phyloP scores from a whole-genome alignment of 2,329 filamentous ascomycete species.

The Nothophaeocryptopus gaeumannii region DNA sequence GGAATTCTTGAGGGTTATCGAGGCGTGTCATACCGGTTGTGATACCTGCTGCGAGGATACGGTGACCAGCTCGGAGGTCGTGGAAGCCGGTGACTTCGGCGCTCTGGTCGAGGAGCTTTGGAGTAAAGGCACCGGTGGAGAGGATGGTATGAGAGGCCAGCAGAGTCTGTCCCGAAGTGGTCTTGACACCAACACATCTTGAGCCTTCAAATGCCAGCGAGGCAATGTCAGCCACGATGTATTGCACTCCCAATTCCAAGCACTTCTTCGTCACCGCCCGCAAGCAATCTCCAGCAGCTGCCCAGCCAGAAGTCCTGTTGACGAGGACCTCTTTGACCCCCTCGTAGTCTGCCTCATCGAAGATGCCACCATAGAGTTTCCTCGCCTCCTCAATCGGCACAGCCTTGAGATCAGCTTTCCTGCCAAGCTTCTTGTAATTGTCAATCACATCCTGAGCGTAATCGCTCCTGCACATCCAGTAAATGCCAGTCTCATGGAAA shows the following conservation, averaged over 20 bases:
- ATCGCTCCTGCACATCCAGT: constrained; percentile 47
- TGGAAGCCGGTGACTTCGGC: constrained; percentile 46
- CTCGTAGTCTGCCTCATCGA: constrained; percentile 59
- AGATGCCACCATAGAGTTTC: constrained; percentile 56
- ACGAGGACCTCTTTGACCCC: constrained; percentile 59
- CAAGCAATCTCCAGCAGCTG: constrained; percentile 59
- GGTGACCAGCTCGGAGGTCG: constrained; percentile 52
- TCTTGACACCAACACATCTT: constrained; percentile 44
- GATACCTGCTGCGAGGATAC: constrained; percentile 58
- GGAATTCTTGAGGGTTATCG: constrained; percentile 35
- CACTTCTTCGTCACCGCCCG: constrained; percentile 53
- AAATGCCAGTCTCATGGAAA: constrained; percentile 54
- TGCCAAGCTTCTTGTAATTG: constrained; percentile 51
- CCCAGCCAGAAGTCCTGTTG: constrained; percentile 62
- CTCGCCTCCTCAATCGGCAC: constrained; percentile 54
- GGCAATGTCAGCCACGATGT: constrained; percentile 53
- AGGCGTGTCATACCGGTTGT: constrained; percentile 49
- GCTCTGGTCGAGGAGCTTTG: constrained; percentile 48
- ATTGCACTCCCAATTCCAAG: constrained; percentile 58
- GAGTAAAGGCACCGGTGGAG: constrained; percentile 44
- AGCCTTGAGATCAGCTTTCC: constrained; percentile 46
- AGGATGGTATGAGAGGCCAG: constrained; percentile 39
- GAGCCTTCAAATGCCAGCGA: constrained; percentile 48
- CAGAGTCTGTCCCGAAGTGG: constrained; percentile 34
- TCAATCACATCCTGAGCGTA: constrained; percentile 50